Percentiles rank a stretch among this genome's conserved stretches.
Conservation (phyloP, 352 stramenopile genomes). For the Elongisporangium undulatum region DNA sequence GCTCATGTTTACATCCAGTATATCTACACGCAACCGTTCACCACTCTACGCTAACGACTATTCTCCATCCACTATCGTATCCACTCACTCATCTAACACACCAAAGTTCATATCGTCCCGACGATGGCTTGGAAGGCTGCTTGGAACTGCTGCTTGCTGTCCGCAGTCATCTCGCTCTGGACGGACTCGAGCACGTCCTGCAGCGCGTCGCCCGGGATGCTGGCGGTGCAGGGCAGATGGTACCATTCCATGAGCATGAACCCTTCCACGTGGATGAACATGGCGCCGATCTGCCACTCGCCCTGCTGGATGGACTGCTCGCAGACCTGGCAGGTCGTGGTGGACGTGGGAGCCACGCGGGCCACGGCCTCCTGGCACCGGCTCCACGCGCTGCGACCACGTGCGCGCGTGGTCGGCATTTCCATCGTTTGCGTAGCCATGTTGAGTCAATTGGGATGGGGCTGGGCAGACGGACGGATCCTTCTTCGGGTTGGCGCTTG, state of each 20-base stretch:
- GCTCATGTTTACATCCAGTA: background rate
- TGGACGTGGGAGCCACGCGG: conserved; percentile 62
- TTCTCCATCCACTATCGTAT: background rate
- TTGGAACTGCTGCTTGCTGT: conserved; percentile 51
- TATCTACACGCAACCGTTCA: background rate
- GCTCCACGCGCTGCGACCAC: conserved; percentile 62
- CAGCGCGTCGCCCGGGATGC: conserved; percentile 43
- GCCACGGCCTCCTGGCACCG: conserved; percentile 78
- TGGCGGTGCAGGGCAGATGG: conserved; percentile 56
- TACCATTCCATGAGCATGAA: conserved; percentile 89
- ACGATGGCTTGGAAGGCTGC: conserved; percentile 18
- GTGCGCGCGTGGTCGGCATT: conserved; percentile 33
- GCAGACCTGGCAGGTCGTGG: conserved; percentile 78
- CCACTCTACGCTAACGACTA: background rate
- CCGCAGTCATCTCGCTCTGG: conserved; percentile 57
- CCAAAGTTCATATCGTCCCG: background rate
- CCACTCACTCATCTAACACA: background rate
- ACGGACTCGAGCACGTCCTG: conserved; percentile 51
- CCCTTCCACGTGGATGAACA: conserved; percentile 83
- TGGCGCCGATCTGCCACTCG: conserved; percentile 72
- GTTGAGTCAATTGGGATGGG: conserved; percentile 9
- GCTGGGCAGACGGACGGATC: conserved; percentile 6
- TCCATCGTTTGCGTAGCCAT: conserved; percentile 38
- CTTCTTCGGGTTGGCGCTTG: background rate
- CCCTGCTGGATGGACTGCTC: conserved; percentile 48